Percentiles rank a stretch among this genome's conserved stretches.
phyloP scores from a whole-genome alignment of 2,329 filamentous ascomycete species.

The Alternaria conjuncta region DNA sequence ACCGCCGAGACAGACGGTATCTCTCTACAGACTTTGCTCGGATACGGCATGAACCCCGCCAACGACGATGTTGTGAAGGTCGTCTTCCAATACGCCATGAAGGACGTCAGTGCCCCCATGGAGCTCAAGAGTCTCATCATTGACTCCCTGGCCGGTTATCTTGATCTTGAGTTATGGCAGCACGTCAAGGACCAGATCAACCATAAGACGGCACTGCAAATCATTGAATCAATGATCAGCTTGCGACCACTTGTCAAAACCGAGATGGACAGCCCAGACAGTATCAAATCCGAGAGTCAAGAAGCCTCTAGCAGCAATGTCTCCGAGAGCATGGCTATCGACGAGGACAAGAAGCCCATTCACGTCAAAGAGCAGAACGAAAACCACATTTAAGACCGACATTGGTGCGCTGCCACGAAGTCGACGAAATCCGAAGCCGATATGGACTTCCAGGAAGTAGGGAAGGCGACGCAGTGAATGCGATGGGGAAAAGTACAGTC shows the following conservation, averaged over 20 bases:
- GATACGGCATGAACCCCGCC: neutral
- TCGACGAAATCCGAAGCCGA: neutral
- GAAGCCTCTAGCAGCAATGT: neutral
- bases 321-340: neutral
- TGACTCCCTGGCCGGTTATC: slow-evolving; percentile 14
- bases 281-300: slow-evolving; percentile 8
- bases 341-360: neutral
- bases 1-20: too few species aligned
- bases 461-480: fast-evolving
- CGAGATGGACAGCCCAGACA: neutral
- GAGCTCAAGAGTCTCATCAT: slow-evolving; percentile 22
- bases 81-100: slow-evolving; percentile 29
- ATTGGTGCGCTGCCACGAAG: neutral
- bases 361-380: neutral
- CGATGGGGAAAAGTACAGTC: neutral
- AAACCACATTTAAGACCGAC: neutral
- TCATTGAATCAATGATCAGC: slow-evolving; percentile 16
- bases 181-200: slow-evolving; percentile 5
- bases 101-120: slow-evolving; percentile 10
- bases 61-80: slow-evolving; percentile 8
- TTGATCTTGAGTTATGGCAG: slow-evolving; percentile 17
- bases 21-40: slow-evolving; percentile 8
- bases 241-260: slow-evolving; percentile 3
- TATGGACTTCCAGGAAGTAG: neutral
- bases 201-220: neutral